phyloP scores from a whole-genome alignment of 345 rosid species.

The Erysimum cheiranthoides region DNA sequence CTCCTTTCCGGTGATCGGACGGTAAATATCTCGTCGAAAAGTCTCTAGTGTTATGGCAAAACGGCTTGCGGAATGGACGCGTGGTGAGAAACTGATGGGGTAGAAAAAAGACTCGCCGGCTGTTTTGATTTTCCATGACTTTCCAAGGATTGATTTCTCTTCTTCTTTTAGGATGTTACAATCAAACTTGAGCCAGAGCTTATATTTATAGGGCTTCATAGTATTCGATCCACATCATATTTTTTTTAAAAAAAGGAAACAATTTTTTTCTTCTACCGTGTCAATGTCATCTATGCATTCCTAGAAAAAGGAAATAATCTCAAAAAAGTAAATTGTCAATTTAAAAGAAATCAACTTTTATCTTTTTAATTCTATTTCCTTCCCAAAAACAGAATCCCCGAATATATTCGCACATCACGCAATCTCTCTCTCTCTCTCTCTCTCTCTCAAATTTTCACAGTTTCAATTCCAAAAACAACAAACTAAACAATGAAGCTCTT shows the following conservation, averaged over 20 bases:
- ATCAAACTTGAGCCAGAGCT: too few relatives aligned
- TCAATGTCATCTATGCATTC: background rate
- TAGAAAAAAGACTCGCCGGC: slow-evolving; percentile 15
- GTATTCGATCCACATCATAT: background rate
- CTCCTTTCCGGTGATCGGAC: slow-evolving; percentile 15
- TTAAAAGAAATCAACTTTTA: background rate
- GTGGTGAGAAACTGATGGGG: slow-evolving; percentile 14
- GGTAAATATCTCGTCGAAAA: slow-evolving; percentile 15
- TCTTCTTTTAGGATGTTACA: background rate
- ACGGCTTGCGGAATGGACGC: background rate
- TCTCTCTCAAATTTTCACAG: slow-evolving; percentile 15
- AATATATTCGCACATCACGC: slow-evolving; percentile 2
- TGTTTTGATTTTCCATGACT: slow-evolving; percentile 1
- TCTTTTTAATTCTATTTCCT: background rate
- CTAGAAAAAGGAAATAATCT: background rate
- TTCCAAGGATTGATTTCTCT: background rate
- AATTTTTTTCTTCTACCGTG: background rate
- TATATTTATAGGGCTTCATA: background rate
- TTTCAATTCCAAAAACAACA: slow-evolving; percentile 30
- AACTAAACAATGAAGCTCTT: slow-evolving; percentile 16
- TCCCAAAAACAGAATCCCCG: background rate
- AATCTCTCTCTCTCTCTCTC: slow-evolving; percentile 1
- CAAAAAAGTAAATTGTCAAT: background rate
- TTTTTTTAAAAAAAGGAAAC: background rate
- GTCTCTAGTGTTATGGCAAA: background rate